Conservation (phyloP, 768 basidiomycete species). For the Suillus occidentalis region DNA sequence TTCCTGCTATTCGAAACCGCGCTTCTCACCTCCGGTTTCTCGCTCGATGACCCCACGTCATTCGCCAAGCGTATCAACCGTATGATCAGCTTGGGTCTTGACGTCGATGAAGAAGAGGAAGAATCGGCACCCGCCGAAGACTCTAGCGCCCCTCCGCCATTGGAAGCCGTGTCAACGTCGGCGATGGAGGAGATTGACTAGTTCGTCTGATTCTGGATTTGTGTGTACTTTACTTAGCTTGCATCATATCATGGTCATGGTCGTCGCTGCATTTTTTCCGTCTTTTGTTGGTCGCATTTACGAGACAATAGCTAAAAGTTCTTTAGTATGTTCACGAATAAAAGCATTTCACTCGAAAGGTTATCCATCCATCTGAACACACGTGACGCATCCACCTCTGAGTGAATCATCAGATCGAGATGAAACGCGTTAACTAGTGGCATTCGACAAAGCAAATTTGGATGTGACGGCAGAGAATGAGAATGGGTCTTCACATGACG, state of each 20-base stretch:
- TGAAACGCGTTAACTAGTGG: neutral
- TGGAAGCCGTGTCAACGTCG: conserved; percentile 66
- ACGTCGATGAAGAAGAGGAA: conserved; percentile 78
- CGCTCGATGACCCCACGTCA: conserved; percentile 91
- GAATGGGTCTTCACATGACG: neutral
- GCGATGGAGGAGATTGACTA: conserved; percentile 98
- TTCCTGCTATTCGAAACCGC: conserved; percentile 97
- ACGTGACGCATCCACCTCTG: neutral
- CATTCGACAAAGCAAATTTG: neutral
- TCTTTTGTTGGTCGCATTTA: conserved; percentile 25
- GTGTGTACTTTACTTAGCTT: conserved; percentile 28
- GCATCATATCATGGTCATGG: conserved; percentile 19
- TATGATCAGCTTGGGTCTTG: conserved; percentile 91
- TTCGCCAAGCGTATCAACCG: conserved; percentile 97
- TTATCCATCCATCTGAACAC: neutral
- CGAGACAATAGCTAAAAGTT: conserved; percentile 25
- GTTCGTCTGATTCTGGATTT: neutral
- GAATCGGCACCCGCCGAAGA: conserved; percentile 43
- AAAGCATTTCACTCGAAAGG: conserved; percentile 2
- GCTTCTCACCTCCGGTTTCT: conserved; percentile 92
- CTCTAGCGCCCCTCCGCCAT: conserved; percentile 49
- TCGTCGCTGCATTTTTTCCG: conserved; percentile 20
- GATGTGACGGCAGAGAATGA: neutral
- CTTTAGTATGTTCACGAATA: conserved; percentile 17
- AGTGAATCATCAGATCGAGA: neutral